Percentiles rank a stretch among this genome's conserved stretches.
phyloP scores from a whole-genome alignment of 2,329 filamentous ascomycete species.

The Pseudogymnoascus sp. region DNA sequence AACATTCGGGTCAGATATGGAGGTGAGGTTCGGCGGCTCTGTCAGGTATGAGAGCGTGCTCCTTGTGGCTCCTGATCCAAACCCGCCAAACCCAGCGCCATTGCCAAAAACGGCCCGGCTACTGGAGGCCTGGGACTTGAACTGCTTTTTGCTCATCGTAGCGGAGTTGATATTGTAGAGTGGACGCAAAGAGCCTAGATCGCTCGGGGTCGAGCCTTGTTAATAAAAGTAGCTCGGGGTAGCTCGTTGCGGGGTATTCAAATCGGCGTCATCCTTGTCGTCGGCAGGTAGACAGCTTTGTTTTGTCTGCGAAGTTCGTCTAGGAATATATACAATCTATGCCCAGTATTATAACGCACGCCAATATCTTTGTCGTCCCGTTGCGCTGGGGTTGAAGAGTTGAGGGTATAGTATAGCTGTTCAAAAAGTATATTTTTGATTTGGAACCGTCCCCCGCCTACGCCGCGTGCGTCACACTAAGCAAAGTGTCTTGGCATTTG shows the following conservation, averaged over 20 bases:
- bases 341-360: neutral
- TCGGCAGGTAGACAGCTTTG: neutral
- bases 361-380: neutral
- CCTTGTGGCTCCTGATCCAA: constrained; percentile 32
- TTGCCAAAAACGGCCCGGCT: constrained; percentile 25
- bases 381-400: neutral
- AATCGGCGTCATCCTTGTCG: neutral
- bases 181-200: constrained; percentile 1
- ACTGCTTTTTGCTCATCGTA: constrained; percentile 28
- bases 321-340: neutral
- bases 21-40: constrained; percentile 74
- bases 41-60: constrained; percentile 74
- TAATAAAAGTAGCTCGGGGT: neutral
- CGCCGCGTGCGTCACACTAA: constrained; percentile 9
- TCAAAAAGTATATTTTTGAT: constrained; percentile 9
- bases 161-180: neutral
- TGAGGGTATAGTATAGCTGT: neutral
- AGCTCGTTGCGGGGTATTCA: constrained; percentile 12
- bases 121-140: constrained; percentile 31
- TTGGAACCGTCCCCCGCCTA: neutral
- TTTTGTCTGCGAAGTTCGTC: neutral
- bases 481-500: neutral
- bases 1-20: constrained; percentile 71
- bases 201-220: neutral
- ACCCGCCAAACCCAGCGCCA: constrained; percentile 27